Base-by-base conservation (phyloP, 306 rosid species). In the Rosa persica region DNA sequence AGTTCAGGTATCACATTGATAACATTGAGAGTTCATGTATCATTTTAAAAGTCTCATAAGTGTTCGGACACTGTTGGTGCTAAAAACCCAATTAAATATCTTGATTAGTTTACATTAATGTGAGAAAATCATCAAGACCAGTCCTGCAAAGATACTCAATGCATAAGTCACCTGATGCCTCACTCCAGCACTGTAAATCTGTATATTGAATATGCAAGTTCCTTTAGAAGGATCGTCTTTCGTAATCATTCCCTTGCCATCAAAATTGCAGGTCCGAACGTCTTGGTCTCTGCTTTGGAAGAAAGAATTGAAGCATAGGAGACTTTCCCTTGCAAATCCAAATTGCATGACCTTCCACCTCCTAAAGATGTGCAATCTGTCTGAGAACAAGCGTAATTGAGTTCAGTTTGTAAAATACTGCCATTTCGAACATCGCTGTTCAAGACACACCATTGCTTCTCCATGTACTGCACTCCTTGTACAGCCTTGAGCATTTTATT, bases 241-340 rank as follows among this genome's bases (percentile, higher is more conserved):
- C 4, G 89, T 92, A 72, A 89, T 82, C 36, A 47, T 58, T 12
- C 84, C 95, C 13, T 71, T 0, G 4, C 93, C 89, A 0, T 54
- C 5, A 34, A 92, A 94, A 66, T 82, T 62, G 44, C 98, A 92
- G 0, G 90, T 90, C 78, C 88, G 94, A 51, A 81, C 86, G 38
- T 85, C 81, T 72, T 94, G 97, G 49, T 89, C 92, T 3, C 72
- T 85, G n/a, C 72, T 73, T 80, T 92, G 98, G 77, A 61, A 94
- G 49, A 48, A 88, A 55, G 87, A 88, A 10, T 92, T 94, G 61
- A 94, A 62, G 97, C 95, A 83, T 81, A 94, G 0, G 97, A 89
- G 13, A 76, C 71, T 30, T 75, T 82, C 0, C 83, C 90, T 8
- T 1, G 3, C 1, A 0, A 0, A 30, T 68, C 76, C 86, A 90